phyloP scores from a whole-genome alignment of 768 basidiomycete species.

The Cyclocybe cylindracea region DNA sequence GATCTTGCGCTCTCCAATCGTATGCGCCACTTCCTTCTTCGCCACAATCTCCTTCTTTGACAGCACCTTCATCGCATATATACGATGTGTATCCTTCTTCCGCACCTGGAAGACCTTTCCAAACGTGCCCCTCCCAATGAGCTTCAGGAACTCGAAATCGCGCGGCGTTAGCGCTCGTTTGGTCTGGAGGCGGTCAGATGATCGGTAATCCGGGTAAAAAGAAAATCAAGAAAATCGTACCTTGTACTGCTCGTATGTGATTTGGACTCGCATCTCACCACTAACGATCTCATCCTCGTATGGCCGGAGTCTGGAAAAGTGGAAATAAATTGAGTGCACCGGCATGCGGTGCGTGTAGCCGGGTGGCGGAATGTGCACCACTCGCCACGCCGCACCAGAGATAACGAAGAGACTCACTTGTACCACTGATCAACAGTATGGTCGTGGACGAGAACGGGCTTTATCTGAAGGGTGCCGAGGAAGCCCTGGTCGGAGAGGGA shows the following conservation, averaged over 20 bases:
- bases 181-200: conserved; percentile 46
- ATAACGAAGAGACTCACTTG: conserved; percentile 60
- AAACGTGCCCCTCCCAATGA: conserved; percentile 98
- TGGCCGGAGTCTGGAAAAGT: conserved; percentile 60
- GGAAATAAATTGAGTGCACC: conserved; percentile 9
- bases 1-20: conserved; percentile 99
- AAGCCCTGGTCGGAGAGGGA: conserved; percentile 82
- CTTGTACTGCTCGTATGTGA: conserved; percentile 91
- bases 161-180: conserved; percentile 88
- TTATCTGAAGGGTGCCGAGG: conserved; percentile 89
- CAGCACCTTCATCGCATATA: conserved; percentile 99
- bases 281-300: conserved; percentile 81
- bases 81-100: conserved; percentile 96
- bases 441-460: conserved; percentile 88
- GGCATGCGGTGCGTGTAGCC: not conserved
- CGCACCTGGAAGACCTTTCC: conserved; percentile 99
- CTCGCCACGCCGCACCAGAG: conserved; percentile 1
- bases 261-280: conserved; percentile 93
- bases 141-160: conserved; percentile 98
- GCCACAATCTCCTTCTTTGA: conserved; percentile 99
- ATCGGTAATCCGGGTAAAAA: not conserved
- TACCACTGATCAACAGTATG: conserved; percentile 97
- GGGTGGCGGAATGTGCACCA: not conserved
- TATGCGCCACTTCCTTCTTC: conserved; percentile 99
- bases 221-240: conserved; percentile 44